A percentile compares a stretch with the other conserved stretches of the same genome.
Evolutionary conservation across 805 yeast genomes (phyloP).

Genomic region (Saccharomycopsis amapae): DNA sequence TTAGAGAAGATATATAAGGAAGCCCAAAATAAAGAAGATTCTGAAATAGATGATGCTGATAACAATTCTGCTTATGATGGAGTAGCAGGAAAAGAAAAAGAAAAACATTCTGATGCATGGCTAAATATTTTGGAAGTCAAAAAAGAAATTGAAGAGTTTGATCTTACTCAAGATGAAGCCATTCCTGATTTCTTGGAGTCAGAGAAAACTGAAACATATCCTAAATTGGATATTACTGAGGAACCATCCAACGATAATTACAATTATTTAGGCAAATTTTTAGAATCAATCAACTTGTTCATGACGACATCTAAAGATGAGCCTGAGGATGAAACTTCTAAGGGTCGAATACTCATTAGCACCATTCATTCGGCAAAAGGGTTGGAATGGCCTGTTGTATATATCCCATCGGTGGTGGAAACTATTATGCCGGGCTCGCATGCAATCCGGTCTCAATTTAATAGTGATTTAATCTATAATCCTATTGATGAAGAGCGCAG

Average conservation of each 20-base stretch:
- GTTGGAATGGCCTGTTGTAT: conserved; percentile 90
- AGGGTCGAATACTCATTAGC: conserved; percentile 46
- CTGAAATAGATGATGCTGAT: conserved; percentile 1
- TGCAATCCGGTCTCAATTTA: conserved; percentile 32
- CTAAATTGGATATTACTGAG: not conserved
- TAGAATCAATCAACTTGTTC: conserved; percentile 33
- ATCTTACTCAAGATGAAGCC: conserved; percentile 22
- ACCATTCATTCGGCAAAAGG: conserved; percentile 95
- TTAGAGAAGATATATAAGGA: conserved; percentile 2
- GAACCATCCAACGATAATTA: too few relatives aligned
- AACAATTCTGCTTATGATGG: not conserved
- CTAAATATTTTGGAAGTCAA: conserved; percentile 37
- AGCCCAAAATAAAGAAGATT: not conserved
- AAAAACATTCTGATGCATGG: conserved; percentile 27
- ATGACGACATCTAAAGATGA: conserved; percentile 23
- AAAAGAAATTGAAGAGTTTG: conserved; percentile 32
- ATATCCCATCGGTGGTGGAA: conserved; percentile 65
- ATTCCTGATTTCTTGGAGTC: conserved; percentile 14
- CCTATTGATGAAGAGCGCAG: conserved; percentile 66
- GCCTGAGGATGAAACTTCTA: conserved; percentile 12
- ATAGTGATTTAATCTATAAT: conserved; percentile 4
- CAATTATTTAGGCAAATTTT: conserved; percentile 27
- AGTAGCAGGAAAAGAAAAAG: conserved; percentile 12
- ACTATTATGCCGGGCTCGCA: conserved; percentile 57
- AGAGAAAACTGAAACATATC: conserved; percentile 10